Base-by-base conservation (phyloP, 352 stramenopile genomes). In the Discostella stelligera region DNA sequence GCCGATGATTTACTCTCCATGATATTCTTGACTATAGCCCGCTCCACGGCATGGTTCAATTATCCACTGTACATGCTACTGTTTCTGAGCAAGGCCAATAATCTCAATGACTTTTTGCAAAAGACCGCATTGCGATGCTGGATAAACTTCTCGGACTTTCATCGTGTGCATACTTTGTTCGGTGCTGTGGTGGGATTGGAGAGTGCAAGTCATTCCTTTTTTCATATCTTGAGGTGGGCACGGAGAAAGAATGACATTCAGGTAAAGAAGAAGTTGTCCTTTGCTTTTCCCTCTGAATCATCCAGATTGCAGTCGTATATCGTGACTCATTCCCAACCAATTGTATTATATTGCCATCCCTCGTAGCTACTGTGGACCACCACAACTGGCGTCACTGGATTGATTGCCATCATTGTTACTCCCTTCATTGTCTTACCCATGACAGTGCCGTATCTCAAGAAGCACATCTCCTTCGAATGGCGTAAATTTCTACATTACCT, bases 61-160 rank as follows among this genome's bases (percentile, higher is more conserved):
- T 84, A 84, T 60, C 76, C 76, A 20, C 64, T 84, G 6, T 84
- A 84, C 66, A 77, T 84, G 70, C 25, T 77, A 18, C 41, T 85
- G 25, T 85, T 85, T 58, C 20, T 85, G 44, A 82, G 48, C 66
- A 85, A 85, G 68, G 69, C 66, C 0, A 56, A 79, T 39, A 85
- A 85, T 56, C 54, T 85, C 13, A 85, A 85, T 50, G 78, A 85
- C 55, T 77, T 65, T 30, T 52, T 85, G 5, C 77, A 77, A 49
- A 63, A 56, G 48, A 85, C 77, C 0, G 61, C 64, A 25, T 39
- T 80, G n/a, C 52, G 65, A 16, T 64, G 48, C 9, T 84, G 52
- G 50, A 71, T 80, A 9, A 71, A 80, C 46, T 84, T 84, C 53
- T 66, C 39, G 18, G 76, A 84, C 53, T 75, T 61, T 25, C 76